Percentiles rank a stretch among this genome's conserved stretches.
These are phyloP conservation scores for Trametes versicolor DNA, from an alignment of 1,284 basidiomycete genomes.

Conservation along the genomic window DNA sequence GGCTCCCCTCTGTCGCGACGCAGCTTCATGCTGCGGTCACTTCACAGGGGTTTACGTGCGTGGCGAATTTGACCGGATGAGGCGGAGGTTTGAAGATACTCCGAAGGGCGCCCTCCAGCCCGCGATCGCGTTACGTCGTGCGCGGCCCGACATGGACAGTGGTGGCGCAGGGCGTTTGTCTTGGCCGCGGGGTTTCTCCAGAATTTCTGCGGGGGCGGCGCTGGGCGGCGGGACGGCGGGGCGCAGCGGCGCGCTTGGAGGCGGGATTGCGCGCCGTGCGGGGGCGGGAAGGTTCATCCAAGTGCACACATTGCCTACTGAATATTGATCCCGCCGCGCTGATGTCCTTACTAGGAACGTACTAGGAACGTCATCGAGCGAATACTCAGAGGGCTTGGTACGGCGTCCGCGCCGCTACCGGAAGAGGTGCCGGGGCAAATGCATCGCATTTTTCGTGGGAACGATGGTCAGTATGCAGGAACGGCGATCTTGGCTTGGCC, in stretches of 20 bases:
- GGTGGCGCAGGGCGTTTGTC: slow-evolving; percentile 21
- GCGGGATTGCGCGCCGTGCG: neutral
- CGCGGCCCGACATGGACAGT: neutral
- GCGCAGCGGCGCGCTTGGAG: neutral
- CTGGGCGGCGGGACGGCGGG: neutral
- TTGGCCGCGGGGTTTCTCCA: slow-evolving; percentile 28
- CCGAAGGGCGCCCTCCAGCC: slow-evolving; percentile 14
- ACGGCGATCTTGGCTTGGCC: slow-evolving; percentile 6
- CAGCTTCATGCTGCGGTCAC: neutral
- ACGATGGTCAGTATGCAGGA: neutral
- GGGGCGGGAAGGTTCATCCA: neutral
- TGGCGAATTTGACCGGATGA: slow-evolving; percentile 19
- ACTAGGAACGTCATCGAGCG: too few species aligned
- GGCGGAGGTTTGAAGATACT: slow-evolving; percentile 1
- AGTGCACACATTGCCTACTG: too few species aligned
- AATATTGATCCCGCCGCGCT: neutral
- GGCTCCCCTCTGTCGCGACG: too few species aligned
- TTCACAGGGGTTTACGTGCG: slow-evolving; percentile 18
- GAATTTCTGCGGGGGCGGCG: slow-evolving; percentile 19
- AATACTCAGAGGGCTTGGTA: neutral
- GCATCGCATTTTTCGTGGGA: slow-evolving; percentile 2
- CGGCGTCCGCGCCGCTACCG: slow-evolving; percentile 4
- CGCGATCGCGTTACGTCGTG: slow-evolving; percentile 12
- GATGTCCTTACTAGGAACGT: too few species aligned
- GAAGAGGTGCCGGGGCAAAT: neutral